Percentiles rank a stretch among this genome's conserved stretches.
Conservation (phyloP, 257 asterid species). For the Solanum bukasovii region DNA sequence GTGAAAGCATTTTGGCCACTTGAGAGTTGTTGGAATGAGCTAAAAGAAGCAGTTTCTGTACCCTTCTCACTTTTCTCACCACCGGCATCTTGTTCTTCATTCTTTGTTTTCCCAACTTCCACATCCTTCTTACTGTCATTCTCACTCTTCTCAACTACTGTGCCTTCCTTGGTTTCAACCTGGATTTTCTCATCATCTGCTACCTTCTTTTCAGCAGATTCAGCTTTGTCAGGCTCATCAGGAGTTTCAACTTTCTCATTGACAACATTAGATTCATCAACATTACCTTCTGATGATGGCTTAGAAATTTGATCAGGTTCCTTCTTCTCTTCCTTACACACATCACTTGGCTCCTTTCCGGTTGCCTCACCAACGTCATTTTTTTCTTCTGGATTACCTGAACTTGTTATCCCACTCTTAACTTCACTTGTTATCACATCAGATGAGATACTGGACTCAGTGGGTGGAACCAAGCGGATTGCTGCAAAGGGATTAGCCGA, state of each 20-base stretch:
- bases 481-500: constrained; percentile 76
- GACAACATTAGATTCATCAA: constrained; percentile 14
- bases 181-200: constrained; percentile 1
- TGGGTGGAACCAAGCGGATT: constrained; percentile 45
- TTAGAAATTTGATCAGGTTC: constrained; percentile 12
- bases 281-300: constrained; percentile 23
- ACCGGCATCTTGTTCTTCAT: constrained; percentile 25
- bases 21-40: constrained; percentile 74
- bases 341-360: constrained; percentile 7
- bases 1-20: constrained; percentile 88
- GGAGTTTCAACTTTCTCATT: constrained; percentile 11
- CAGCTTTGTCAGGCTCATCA: not conserved
- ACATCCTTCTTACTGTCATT: constrained; percentile 22
- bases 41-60: constrained; percentile 42
- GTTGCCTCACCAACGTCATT: not conserved
- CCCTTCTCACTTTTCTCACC: constrained; percentile 30
- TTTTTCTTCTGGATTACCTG: not conserved
- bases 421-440: not conserved
- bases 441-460: constrained; percentile 10
- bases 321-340: not conserved
- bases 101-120: constrained; percentile 20
- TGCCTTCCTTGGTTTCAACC: constrained; percentile 4
- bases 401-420: not conserved
- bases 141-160: constrained; percentile 16
- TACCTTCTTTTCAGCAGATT: constrained; percentile 3